phyloP scores from a whole-genome alignment of 2,329 filamentous ascomycete species.

The Acrocalymma vagum region DNA sequence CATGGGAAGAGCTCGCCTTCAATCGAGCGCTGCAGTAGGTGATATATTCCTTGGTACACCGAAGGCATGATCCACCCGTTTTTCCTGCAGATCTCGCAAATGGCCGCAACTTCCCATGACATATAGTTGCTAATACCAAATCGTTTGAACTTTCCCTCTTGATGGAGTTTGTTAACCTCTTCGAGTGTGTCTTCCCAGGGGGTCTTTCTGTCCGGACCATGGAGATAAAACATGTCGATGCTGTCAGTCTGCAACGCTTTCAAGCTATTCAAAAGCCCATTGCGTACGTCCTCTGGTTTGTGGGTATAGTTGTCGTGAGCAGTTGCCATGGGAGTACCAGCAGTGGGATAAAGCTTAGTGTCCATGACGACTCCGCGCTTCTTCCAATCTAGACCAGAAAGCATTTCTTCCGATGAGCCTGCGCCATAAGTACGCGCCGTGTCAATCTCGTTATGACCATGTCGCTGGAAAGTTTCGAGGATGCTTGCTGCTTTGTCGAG shows the following conservation, averaged over 20 bases:
- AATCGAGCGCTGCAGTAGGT: conserved; percentile 22
- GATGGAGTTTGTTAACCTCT: conserved; percentile 56
- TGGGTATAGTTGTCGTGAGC: conserved; percentile 14
- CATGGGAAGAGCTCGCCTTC: conserved; percentile 31
- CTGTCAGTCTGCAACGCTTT: conserved; percentile 45
- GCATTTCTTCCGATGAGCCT: conserved; percentile 51
- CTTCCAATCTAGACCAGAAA: conserved; percentile 52
- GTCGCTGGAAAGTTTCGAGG: conserved; percentile 38
- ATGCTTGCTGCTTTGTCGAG: too few species aligned
- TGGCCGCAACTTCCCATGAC: conserved; percentile 54
- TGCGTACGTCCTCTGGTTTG: conserved; percentile 40
- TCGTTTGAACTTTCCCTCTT: conserved; percentile 55
- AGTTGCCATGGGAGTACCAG: conserved; percentile 34
- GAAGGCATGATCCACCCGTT: conserved; percentile 54
- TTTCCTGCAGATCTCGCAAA: conserved; percentile 54
- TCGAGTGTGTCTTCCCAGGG: conserved; percentile 57
- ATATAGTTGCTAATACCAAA: conserved; percentile 58
- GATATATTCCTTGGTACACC: conserved; percentile 55
- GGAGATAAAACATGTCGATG: conserved; percentile 57
- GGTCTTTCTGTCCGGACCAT: conserved; percentile 54
- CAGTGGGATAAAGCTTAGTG: conserved; percentile 54
- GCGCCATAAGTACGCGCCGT: conserved; percentile 49
- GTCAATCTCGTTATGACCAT: conserved; percentile 46
- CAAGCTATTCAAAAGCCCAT: conserved; percentile 47
- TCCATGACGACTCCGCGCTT: conserved; percentile 51